Conservation (phyloP, 129 eudicot species). For the Erigeron canadensis region DNA sequence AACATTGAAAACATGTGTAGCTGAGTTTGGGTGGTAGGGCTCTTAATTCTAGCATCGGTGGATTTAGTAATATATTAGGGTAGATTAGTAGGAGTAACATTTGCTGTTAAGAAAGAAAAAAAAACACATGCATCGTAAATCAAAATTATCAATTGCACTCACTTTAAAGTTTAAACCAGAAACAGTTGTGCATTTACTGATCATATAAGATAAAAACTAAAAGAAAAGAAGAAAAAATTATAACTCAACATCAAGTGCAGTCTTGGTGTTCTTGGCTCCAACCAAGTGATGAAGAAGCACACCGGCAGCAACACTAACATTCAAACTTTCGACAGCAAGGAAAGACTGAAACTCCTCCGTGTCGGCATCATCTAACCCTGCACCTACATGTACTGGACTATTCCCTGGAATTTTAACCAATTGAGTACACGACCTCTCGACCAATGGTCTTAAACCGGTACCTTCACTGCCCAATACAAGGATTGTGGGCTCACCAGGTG, state of each 20-base stretch:
- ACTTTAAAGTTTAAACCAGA: not conserved
- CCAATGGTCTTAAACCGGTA: constrained; percentile 88
- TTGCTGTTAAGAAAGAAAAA: not conserved
- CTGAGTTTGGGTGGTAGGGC: too few relatives aligned
- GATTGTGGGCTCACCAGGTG: constrained; percentile 66
- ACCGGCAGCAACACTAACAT: constrained; percentile 98
- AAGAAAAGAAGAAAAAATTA: not conserved
- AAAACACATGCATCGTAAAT: constrained; percentile 2
- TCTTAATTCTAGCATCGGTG: too few relatives aligned
- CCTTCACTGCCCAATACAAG: constrained; percentile 97
- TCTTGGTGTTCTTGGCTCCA: constrained; percentile 37
- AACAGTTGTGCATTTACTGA: constrained; percentile 5
- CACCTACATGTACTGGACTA: constrained; percentile 49
- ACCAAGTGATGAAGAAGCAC: constrained; percentile 88
- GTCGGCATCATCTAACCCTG: constrained; percentile 49
- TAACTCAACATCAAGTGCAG: constrained; percentile 7
- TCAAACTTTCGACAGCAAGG: constrained; percentile 93
- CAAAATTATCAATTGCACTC: constrained; percentile 16
- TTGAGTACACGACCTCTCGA: constrained; percentile 85
- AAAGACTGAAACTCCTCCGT: constrained; percentile 60
- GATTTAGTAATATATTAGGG: too few relatives aligned
- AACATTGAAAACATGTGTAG: too few relatives aligned
- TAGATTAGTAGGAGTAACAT: too few relatives aligned
- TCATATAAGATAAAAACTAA: not conserved
- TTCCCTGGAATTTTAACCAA: constrained; percentile 75